Base-by-base conservation (phyloP, 208 protist genomes). In the Trypanosomatidae sp. region DNA sequence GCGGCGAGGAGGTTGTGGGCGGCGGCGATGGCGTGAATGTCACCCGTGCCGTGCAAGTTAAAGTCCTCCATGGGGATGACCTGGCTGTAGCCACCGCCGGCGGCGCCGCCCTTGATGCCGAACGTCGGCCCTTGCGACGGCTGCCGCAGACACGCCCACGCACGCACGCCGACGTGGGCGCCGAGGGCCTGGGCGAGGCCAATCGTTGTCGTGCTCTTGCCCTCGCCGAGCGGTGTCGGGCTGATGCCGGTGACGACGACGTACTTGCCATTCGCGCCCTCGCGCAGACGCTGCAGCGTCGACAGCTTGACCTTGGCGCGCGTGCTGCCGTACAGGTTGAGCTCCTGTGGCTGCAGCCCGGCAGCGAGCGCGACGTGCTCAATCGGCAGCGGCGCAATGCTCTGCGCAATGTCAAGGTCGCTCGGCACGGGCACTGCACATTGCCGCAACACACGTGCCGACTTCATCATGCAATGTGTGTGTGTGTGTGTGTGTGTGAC, bases 1-100 rank as follows among this genome's bases (percentile, higher is more conserved):
- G 97, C 97, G 3, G 97, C 96, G 18, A 95, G 71, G 28, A 97
- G 64, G 48, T 98, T 98, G 68, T 98, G 96, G 4, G 96, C 96
- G 2, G 96, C 96, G 7, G 91, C 93, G 59, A 99, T 98, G 26
- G 96, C 96, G 66, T 99, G 97, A 50, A 99, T 98, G 67, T 99
- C 97, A 11, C 96, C 96, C 3, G 96, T 98, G 32, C 97, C 76
- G 65, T 99, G 96, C 13, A 99, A 70, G 71, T 98, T 99, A 63
- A 99, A 99, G 45, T 98, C 96, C 53, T 96, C 91, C 92, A 97
- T 97, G 6, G 94, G 91, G 43, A 95, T 89, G n/a, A 92, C 80
- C 66, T 98, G 96, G 37, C 93, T 90, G 60, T 98, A 98, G 10
- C 96, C 97, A 27, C 97, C 97, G 23, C 97, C 97, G 1, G 97